Evolutionary conservation across 2,329 filamentous ascomycete species (phyloP).

Genomic region (Ophiostoma sp.): DNA sequence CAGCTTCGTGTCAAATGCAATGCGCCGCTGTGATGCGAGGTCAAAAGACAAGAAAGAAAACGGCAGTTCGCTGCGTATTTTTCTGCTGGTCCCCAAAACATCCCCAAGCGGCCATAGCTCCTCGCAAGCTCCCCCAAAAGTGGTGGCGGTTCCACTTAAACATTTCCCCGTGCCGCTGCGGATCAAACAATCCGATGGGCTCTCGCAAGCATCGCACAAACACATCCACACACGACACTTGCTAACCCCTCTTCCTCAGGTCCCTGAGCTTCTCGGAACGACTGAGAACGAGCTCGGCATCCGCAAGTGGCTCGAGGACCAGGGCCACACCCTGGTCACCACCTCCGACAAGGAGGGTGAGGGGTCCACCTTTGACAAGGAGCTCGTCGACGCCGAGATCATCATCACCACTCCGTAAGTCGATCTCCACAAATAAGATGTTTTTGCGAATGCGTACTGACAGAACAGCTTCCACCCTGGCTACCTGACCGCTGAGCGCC

Average conservation of each 20-base stretch:
- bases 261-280: constrained; percentile 84
- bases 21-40: neutral
- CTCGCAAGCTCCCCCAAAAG: neutral
- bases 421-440: neutral
- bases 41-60: neutral
- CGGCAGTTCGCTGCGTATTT: neutral
- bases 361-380: constrained; percentile 89
- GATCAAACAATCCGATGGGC: constrained; percentile 4
- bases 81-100: neutral
- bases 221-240: neutral
- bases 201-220: neutral
- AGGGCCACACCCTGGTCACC: constrained; percentile 94
- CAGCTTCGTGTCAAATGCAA: neutral
- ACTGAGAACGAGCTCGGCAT: constrained; percentile 98
- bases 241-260: constrained; percentile 37
- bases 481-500: constrained; percentile 93
- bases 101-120: neutral
- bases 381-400: constrained; percentile 94
- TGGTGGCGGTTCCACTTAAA: neutral
- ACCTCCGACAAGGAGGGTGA: constrained; percentile 96
- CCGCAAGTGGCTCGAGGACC: constrained; percentile 95
- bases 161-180: constrained; percentile 13
- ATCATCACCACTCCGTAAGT: constrained; percentile 96
- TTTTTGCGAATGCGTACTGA: neutral
- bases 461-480: constrained; percentile 84